These are phyloP conservation scores for Keithomyces neogunnii DNA, from an alignment of 2,329 filamentous ascomycete genomes.

Conservation along the genomic window DNA sequence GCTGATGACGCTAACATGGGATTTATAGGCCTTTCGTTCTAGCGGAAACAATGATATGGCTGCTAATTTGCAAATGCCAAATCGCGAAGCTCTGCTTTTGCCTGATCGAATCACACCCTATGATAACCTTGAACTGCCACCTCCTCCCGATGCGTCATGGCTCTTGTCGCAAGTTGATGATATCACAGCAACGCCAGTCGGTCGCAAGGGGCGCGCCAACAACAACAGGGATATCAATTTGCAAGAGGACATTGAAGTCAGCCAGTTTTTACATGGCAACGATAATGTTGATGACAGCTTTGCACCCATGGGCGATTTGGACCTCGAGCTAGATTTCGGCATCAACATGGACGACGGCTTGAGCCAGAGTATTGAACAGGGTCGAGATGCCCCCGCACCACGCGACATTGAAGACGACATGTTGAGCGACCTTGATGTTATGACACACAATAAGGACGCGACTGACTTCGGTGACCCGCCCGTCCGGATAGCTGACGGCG, in stretches of 20 bases:
- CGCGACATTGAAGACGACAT: constrained; percentile 63
- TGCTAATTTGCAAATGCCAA: constrained; percentile 69
- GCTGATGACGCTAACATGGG: constrained; percentile 18
- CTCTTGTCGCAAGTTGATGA: constrained; percentile 69
- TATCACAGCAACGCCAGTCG: constrained; percentile 41
- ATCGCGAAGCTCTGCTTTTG: constrained; percentile 78
- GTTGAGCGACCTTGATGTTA: constrained; percentile 53
- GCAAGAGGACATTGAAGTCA: constrained; percentile 62
- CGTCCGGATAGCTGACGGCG: constrained; percentile 55
- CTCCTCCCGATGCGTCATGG: constrained; percentile 81
- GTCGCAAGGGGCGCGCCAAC: constrained; percentile 48
- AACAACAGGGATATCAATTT: constrained; percentile 60
- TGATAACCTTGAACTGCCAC: constrained; percentile 67
- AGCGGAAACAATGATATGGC: constrained; percentile 93
- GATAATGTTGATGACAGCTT: constrained; percentile 49
- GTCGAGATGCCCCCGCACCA: constrained; percentile 71
- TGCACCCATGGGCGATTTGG: constrained; percentile 51
- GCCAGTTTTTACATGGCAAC: constrained; percentile 69
- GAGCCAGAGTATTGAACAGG: constrained; percentile 72
- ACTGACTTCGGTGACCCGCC: constrained; percentile 46
- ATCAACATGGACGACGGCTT: constrained; percentile 62
- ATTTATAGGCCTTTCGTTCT: constrained; percentile 74
- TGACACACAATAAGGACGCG: constrained; percentile 47
- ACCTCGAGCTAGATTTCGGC: constrained; percentile 66
- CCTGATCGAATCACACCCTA: constrained; percentile 90